Percentiles rank a stretch among this genome's conserved stretches.
Conservation (phyloP, 2,329 filamentous ascomycete species). For the Diaporthe aspalathi region DNA sequence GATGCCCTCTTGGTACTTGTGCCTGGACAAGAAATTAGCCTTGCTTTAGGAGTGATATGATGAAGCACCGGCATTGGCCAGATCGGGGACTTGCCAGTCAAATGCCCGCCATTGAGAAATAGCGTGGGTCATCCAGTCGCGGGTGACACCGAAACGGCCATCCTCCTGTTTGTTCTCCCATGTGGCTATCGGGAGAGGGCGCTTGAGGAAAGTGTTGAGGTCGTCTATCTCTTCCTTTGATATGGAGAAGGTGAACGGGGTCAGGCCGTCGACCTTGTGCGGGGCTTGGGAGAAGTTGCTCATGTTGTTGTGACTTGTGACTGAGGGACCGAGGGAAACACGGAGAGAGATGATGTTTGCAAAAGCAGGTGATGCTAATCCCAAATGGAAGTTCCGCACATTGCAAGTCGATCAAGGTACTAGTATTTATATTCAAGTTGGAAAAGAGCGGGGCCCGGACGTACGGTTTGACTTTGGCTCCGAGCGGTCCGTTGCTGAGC, state of each 20-base stretch:
- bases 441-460: conserved; percentile 18
- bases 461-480: conserved; percentile 8
- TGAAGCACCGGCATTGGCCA: not conserved
- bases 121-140: not conserved
- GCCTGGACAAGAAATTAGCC: conserved; percentile 46
- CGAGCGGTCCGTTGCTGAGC: conserved; percentile 14
- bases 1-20: conserved; percentile 49
- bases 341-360: not conserved
- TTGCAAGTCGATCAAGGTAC: not conserved
- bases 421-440: not conserved
- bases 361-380: not conserved
- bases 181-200: conserved; percentile 8
- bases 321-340: not conserved
- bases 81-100: conserved; percentile 6
- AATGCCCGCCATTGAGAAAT: conserved; percentile 6
- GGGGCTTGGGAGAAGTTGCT: conserved; percentile 21
- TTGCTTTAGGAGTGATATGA: too few species aligned
- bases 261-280: not conserved
- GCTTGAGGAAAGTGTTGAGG: conserved; percentile 13
- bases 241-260: conserved; percentile 10
- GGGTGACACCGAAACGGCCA: not conserved
- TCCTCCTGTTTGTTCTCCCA: conserved; percentile 8
- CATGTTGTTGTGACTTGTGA: not conserved
- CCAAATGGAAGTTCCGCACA: not conserved
- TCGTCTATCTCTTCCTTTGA: conserved; percentile 16